phyloP scores from a whole-genome alignment of 345 rosid species.

The Eucalyptus polyanthemos region DNA sequence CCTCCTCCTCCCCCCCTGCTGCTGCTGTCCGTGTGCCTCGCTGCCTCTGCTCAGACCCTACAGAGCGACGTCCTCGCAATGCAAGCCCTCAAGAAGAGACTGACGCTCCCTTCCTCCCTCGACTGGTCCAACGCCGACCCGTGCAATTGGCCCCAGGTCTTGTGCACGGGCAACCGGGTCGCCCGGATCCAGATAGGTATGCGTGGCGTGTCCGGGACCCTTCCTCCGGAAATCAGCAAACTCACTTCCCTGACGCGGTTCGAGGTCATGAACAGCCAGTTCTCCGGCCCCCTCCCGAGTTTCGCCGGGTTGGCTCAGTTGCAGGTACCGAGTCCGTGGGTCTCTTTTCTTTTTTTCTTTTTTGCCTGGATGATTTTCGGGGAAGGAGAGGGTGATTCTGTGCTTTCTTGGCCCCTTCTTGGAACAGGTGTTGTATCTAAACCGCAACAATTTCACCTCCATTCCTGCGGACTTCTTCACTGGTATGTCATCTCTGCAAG shows the following conservation, averaged over 20 bases:
- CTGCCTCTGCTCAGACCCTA: slow-evolving; percentile 3
- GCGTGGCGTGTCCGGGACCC: slow-evolving; percentile 21
- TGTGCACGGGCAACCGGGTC: slow-evolving; percentile 24
- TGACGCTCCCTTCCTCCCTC: slow-evolving; percentile 17
- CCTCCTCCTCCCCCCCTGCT: not conserved
- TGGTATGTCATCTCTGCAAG: slow-evolving; percentile 30
- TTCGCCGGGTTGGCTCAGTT: slow-evolving; percentile 34
- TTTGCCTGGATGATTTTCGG: not conserved
- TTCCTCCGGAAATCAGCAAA: slow-evolving; percentile 42
- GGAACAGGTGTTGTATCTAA: not conserved
- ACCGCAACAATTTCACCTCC: slow-evolving; percentile 32
- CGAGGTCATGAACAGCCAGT: slow-evolving; percentile 39
- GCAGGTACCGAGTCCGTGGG: not conserved
- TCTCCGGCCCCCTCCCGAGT: slow-evolving; percentile 47
- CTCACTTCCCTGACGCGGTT: slow-evolving; percentile 26
- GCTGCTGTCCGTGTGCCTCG: not conserved
- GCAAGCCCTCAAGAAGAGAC: slow-evolving; percentile 16
- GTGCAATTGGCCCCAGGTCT: slow-evolving; percentile 39
- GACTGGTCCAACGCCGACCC: slow-evolving; percentile 60
- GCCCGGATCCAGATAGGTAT: slow-evolving; percentile 49
- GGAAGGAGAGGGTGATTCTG: not conserved
- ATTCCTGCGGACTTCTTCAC: slow-evolving; percentile 51
- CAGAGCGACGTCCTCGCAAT: slow-evolving; percentile 4
- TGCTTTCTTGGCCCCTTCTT: not conserved
- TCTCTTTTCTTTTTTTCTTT: no score